Percentiles rank a stretch among this genome's conserved stretches.
These are phyloP conservation scores for Dendrobium officinale DNA, from an alignment of 106 monocot genomes.

Conservation along the genomic window DNA sequence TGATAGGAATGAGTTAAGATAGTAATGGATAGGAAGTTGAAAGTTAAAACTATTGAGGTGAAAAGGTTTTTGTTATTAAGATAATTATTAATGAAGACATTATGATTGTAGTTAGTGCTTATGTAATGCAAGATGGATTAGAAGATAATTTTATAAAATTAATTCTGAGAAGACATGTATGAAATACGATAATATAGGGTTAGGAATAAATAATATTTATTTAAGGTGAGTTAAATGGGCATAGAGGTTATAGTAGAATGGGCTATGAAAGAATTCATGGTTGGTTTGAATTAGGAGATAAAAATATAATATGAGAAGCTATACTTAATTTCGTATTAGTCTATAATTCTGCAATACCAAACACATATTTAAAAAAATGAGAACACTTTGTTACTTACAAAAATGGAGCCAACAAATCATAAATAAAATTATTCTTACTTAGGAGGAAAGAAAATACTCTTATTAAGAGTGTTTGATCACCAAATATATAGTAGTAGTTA, in stretches of 20 bases:
- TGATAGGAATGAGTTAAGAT: background rate
- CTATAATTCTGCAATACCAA: too few species aligned
- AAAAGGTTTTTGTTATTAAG: background rate
- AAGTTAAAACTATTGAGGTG: background rate
- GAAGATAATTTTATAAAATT: background rate
- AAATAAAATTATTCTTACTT: too few species aligned
- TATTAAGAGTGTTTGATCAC: too few species aligned
- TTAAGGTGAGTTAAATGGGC: background rate
- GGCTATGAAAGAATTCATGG: background rate
- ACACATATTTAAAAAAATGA: too few species aligned
- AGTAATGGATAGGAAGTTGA: background rate
- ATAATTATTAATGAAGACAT: background rate
- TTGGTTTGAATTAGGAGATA: background rate
- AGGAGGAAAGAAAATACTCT: too few species aligned
- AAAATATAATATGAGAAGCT: background rate
- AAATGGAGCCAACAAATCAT: too few species aligned
- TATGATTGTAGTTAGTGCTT: background rate
- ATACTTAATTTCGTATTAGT: too few species aligned
- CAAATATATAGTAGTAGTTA: too few species aligned
- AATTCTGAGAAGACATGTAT: background rate
- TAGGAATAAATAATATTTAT: background rate
- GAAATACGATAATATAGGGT: background rate
- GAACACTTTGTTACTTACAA: too few species aligned
- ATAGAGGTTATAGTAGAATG: background rate
- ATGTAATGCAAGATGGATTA: background rate